Percentiles rank a stretch among this genome's conserved stretches.
These are phyloP conservation scores for Russula dissimulans DNA, from an alignment of 768 basidiomycete genomes.

Conservation along the genomic window DNA sequence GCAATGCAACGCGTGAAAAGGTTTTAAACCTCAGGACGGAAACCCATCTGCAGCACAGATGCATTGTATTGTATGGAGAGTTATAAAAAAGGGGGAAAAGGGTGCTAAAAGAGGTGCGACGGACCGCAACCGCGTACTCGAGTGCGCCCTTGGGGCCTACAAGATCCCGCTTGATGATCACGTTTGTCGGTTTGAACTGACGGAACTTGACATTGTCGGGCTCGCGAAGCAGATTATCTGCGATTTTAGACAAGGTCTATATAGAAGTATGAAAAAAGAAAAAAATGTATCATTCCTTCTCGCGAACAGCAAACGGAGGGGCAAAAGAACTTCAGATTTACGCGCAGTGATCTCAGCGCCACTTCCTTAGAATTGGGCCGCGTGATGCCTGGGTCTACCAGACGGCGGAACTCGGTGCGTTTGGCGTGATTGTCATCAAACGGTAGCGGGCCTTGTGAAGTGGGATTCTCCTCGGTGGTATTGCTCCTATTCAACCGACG, in stretches of 20 bases:
- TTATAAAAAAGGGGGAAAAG: constrained; percentile 26
- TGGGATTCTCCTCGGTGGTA: not conserved
- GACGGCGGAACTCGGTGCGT: constrained; percentile 61
- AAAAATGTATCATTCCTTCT: not conserved
- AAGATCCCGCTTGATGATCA: constrained; percentile 51
- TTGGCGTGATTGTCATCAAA: constrained; percentile 49
- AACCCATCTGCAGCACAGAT: constrained; percentile 25
- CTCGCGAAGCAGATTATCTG: constrained; percentile 65
- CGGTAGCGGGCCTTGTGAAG: constrained; percentile 7
- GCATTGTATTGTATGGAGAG: too few species aligned
- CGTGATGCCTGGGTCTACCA: constrained; percentile 71
- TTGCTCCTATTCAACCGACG: constrained; percentile 15
- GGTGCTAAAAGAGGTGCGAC: constrained; percentile 39
- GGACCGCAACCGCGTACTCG: constrained; percentile 71
- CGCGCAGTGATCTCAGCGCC: constrained; percentile 57
- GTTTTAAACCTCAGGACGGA: constrained; percentile 49
- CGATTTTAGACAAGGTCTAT: constrained; percentile 58
- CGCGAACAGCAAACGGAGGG: constrained; percentile 14
- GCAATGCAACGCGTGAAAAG: too few species aligned
- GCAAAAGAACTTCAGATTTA: constrained; percentile 25
- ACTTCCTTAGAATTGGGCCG: constrained; percentile 58
- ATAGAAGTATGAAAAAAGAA: not conserved
- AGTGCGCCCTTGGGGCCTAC: constrained; percentile 64
- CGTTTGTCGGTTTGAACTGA: constrained; percentile 70
- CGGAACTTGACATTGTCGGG: constrained; percentile 65